Conservation (phyloP, 2,329 filamentous ascomycete genomes). For the Pestalotiopsis sp. region DNA sequence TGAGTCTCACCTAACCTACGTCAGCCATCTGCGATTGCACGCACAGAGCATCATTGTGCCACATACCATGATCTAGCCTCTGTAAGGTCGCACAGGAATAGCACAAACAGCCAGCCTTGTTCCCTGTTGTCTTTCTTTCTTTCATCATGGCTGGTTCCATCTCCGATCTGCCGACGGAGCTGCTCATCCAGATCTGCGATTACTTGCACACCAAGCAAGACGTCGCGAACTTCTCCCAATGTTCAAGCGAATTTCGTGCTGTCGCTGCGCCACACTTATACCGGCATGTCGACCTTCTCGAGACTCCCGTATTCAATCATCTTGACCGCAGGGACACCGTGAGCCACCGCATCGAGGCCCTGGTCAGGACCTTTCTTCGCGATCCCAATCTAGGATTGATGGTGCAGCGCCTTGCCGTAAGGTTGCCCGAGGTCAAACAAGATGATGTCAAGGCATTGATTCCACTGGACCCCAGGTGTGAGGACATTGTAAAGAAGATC, state of each 20-base stretch:
- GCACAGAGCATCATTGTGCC: too few species aligned
- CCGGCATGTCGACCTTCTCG: slow-evolving; percentile 11
- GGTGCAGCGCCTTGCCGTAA: slow-evolving; percentile 9
- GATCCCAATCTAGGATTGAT: slow-evolving; percentile 5
- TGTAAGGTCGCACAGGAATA: too few species aligned
- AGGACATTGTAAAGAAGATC: not conserved
- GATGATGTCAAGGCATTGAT: not conserved
- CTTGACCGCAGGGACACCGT: not conserved
- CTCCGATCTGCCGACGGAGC: slow-evolving; percentile 12
- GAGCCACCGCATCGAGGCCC: not conserved
- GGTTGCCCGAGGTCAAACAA: not conserved
- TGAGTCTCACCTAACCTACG: too few species aligned
- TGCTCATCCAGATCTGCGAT: slow-evolving; percentile 11
- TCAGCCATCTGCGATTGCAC: too few species aligned
- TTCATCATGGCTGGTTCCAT: not conserved
- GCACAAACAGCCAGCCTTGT: too few species aligned
- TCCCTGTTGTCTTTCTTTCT: not conserved
- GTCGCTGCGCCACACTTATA: slow-evolving; percentile 12
- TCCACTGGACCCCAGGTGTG: not conserved
- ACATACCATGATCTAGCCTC: too few species aligned
- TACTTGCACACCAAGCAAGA: slow-evolving; percentile 5
- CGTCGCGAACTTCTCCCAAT: not conserved
- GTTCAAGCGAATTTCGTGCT: slow-evolving; percentile 10
- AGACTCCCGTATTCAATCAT: not conserved
- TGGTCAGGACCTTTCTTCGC: slow-evolving; percentile 5